Evolutionary conservation across 805 yeast genomes (phyloP).

Genomic region (Tetrapisispora phaffii): DNA sequence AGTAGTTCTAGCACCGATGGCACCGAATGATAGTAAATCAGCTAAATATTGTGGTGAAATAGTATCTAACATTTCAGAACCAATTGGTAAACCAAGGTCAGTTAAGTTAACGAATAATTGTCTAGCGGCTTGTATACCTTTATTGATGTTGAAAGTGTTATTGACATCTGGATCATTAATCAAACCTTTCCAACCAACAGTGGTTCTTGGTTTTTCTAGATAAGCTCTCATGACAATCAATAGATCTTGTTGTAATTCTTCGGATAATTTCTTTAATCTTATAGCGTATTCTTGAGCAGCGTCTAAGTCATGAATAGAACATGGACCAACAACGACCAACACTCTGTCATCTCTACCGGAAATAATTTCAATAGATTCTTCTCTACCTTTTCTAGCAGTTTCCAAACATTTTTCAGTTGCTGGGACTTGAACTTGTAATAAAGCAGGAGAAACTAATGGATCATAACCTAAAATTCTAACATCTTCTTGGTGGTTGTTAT

Average conservation of each 20-base stretch:
- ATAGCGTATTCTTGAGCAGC: slow-evolving; percentile 87
- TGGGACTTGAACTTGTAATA: slow-evolving; percentile 78
- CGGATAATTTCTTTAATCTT: slow-evolving; percentile 47
- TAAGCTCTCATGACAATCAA: slow-evolving; percentile 94
- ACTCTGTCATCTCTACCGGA: slow-evolving; percentile 74
- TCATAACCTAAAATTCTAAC: slow-evolving; percentile 83
- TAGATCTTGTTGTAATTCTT: slow-evolving; percentile 61
- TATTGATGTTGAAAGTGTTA: slow-evolving; percentile 85
- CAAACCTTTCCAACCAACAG: slow-evolving; percentile 98
- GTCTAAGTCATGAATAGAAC: slow-evolving; percentile 88
- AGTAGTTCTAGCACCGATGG: slow-evolving; percentile 98
- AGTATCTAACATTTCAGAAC: slow-evolving; percentile 95
- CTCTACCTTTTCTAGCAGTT: slow-evolving; percentile 66
- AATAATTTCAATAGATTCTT: slow-evolving; percentile 60
- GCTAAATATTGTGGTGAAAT: slow-evolving; percentile 92
- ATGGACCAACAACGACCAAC: slow-evolving; percentile 86
- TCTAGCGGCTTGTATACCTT: slow-evolving; percentile 84
- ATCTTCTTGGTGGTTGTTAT: slow-evolving; percentile 37
- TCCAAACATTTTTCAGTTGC: slow-evolving; percentile 49
- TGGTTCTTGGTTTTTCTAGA: slow-evolving; percentile 95
- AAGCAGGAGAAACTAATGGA: slow-evolving; percentile 91
- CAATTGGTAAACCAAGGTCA: slow-evolving; percentile 75
- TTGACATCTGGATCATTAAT: slow-evolving; percentile 96
- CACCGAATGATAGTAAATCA: slow-evolving; percentile 91
- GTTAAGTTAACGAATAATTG: slow-evolving; percentile 73